Conservation (phyloP, 495 filamentous ascomycete genomes). For the Xylaria bambusicola region DNA sequence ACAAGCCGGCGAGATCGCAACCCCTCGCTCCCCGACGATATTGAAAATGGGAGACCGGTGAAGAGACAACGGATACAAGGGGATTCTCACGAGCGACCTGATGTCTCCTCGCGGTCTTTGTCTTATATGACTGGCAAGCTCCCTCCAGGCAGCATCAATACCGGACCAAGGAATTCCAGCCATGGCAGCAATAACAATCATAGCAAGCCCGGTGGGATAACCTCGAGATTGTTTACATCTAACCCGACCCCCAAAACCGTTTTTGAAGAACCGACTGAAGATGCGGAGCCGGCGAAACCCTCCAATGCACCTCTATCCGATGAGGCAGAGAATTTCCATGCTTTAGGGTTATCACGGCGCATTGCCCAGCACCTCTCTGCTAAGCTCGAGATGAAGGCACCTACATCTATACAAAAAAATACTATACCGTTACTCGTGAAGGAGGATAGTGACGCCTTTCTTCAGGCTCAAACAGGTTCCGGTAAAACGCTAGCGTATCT, state of each 20-base stretch:
- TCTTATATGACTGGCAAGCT: conserved; percentile 20
- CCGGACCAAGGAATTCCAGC: conserved; percentile 26
- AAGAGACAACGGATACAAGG: conserved; percentile 46
- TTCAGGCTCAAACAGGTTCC: conserved; percentile 95
- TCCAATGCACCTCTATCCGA: conserved; percentile 93
- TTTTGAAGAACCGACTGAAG: conserved; percentile 46
- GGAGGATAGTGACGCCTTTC: conserved; percentile 87
- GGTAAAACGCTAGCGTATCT: conserved; percentile 96
- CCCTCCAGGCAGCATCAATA: conserved; percentile 13
- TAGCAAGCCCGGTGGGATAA: conserved; percentile 53
- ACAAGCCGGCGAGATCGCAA: conserved; percentile 23
- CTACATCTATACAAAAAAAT: conserved; percentile 91
- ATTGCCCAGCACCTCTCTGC: conserved; percentile 80
- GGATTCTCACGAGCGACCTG: conserved; percentile 2
- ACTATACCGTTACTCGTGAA: conserved; percentile 77
- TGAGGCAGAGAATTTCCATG: conserved; percentile 79
- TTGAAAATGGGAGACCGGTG: conserved; percentile 31
- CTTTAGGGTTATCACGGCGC: conserved; percentile 73
- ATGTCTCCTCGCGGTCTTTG: conserved; percentile 23
- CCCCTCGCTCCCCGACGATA: conserved; percentile 23
- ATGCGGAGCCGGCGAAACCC: conserved; percentile 62
- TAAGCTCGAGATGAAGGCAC: conserved; percentile 85
- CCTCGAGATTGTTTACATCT: conserved; percentile 88
- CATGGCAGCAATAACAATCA: conserved; percentile 32
- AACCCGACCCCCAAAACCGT: conserved; percentile 70